These are phyloP conservation scores for Cyanodermella asteris DNA, from an alignment of 2,329 filamentous ascomycete genomes.

Conservation along the genomic window DNA sequence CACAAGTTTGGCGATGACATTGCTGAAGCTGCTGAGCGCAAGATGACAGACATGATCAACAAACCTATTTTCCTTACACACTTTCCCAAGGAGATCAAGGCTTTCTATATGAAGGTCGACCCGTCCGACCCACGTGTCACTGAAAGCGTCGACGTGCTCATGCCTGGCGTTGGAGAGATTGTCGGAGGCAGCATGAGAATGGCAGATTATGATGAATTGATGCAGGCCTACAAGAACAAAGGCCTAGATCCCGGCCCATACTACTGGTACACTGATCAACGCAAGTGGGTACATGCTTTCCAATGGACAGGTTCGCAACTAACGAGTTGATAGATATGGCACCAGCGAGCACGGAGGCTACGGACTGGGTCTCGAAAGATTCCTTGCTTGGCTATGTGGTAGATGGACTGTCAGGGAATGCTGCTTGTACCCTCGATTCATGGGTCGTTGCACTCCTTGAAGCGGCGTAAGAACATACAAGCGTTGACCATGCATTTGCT, in stretches of 20 bases:
- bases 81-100: conserved; percentile 94
- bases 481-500: no score
- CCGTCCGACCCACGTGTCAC: conserved; percentile 59
- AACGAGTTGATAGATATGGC: conserved; percentile 42
- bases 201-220: conserved; percentile 70
- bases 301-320: not conserved
- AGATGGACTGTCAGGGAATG: conserved; percentile 42
- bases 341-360: conserved; percentile 84
- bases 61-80: conserved; percentile 87
- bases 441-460: conserved; percentile 27
- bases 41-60: conserved; percentile 95
- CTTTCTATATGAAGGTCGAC: conserved; percentile 97
- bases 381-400: conserved; percentile 45
- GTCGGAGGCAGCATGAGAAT: conserved; percentile 95
- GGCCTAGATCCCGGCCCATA: conserved; percentile 68
- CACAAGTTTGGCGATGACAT: conserved; percentile 95
- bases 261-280: conserved; percentile 97
- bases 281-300: conserved; percentile 43
- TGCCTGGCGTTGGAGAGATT: conserved; percentile 95
- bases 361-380: conserved; percentile 74
- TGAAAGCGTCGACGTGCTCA: conserved; percentile 66
- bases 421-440: conserved; percentile 28
- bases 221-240: conserved; percentile 71
- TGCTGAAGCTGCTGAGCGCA: conserved; percentile 85
- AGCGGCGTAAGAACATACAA: not conserved